Percentiles rank a stretch among this genome's conserved stretches.
phyloP scores from a whole-genome alignment of 139 green algal genomes.

The Picochlorum sp. region DNA sequence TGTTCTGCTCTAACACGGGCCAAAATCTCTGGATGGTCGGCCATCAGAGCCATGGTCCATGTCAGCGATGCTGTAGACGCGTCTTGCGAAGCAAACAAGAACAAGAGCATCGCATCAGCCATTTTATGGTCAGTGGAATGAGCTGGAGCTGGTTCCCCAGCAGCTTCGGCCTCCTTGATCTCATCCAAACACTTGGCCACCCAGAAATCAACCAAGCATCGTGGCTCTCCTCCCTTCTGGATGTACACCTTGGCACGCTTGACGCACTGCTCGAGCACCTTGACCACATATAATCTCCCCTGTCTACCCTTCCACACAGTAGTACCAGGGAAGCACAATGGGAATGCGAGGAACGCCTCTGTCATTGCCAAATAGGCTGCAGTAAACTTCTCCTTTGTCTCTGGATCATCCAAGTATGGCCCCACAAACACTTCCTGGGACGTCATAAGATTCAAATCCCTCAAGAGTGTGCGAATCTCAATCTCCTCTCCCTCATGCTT shows the following conservation, averaged over 20 bases:
- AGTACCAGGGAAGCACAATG: constrained; percentile 71
- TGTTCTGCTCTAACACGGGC: constrained; percentile 58
- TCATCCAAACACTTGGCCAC: constrained; percentile 42
- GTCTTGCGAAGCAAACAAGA: constrained; percentile 83
- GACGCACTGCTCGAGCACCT: constrained; percentile 48
- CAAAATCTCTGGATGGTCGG: constrained; percentile 70
- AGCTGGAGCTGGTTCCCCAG: constrained; percentile 45
- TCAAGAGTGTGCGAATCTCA: constrained; percentile 32
- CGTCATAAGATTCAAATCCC: constrained; percentile 66
- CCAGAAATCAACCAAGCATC: constrained; percentile 72
- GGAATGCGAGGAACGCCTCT: constrained; percentile 54
- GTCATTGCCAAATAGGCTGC: constrained; percentile 67
- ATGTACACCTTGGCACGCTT: constrained; percentile 1
- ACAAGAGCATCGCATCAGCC: constrained; percentile 70
- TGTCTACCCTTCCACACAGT: constrained; percentile 62
- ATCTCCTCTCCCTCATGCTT: constrained; percentile 20
- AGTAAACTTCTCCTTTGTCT: constrained; percentile 46
- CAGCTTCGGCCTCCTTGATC: constrained; percentile 53
- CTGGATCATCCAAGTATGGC: constrained; percentile 67
- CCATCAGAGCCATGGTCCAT: constrained; percentile 75
- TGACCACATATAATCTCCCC: constrained; percentile 56
- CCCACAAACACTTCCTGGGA: constrained; percentile 76
- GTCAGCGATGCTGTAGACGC: constrained; percentile 70
- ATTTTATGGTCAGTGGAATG: constrained; percentile 26
- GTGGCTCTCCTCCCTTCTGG: constrained; percentile 48